phyloP scores from a whole-genome alignment of 305 asterid genomes.

The Solanum hybrid region DNA sequence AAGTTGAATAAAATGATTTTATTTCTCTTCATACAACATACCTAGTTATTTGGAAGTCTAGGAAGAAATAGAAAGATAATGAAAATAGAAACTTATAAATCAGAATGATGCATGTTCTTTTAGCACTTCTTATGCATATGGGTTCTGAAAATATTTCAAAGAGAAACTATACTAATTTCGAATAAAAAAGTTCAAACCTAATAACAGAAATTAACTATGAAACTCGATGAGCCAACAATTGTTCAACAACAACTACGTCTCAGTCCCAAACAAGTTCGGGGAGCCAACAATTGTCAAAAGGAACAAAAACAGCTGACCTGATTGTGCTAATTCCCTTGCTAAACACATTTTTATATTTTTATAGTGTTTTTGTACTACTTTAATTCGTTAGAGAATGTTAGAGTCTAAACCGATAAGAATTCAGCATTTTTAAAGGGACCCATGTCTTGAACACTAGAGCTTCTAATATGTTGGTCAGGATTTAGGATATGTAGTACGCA shows the following conservation, averaged over 20 bases:
- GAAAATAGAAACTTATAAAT: not conserved
- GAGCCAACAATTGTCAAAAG: not conserved
- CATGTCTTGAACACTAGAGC: not conserved
- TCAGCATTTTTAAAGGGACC: not conserved
- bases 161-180: not conserved
- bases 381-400: not conserved
- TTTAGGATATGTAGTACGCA: not conserved
- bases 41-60: not conserved
- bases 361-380: not conserved
- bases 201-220: not conserved
- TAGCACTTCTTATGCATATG: not conserved
- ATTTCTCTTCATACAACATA: not conserved
- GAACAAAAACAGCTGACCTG: not conserved
- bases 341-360: not conserved
- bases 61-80: not conserved
- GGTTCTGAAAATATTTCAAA: not conserved
- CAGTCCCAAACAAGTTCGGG: not conserved
- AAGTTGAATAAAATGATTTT: not conserved
- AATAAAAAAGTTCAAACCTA: not conserved
- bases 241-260: not conserved
- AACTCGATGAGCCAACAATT: not conserved
- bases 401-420: not conserved
- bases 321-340: not conserved
- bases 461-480: not conserved
- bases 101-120: not conserved